Percentiles rank a stretch among this genome's conserved stretches.
Conservation (phyloP, 495 filamentous ascomycete species). For the Delitschia confertaspora region DNA sequence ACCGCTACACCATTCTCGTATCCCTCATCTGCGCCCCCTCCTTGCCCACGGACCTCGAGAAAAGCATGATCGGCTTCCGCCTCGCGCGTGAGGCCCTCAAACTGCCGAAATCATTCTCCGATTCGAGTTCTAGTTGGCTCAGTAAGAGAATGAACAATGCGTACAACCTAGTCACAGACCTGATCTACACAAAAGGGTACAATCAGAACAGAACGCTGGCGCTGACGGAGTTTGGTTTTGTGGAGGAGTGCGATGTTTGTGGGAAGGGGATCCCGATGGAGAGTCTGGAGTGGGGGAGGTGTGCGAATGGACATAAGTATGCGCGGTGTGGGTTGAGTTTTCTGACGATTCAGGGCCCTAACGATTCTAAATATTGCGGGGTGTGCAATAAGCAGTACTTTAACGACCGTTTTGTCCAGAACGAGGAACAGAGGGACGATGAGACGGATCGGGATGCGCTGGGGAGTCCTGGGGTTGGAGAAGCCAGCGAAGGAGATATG, state of each 20-base stretch:
- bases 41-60: conserved; percentile 4
- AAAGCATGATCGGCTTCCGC: conserved; percentile 14
- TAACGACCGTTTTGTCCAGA: conserved; percentile 36
- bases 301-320: conserved; percentile 43
- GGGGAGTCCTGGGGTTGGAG: background rate
- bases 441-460: background rate
- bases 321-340: conserved; percentile 48
- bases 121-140: conserved; percentile 11
- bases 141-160: too few relatives aligned
- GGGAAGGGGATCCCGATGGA: conserved; percentile 37
- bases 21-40: conserved; percentile 5
- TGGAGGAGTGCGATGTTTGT: conserved; percentile 45
- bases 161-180: too few relatives aligned
- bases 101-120: background rate
- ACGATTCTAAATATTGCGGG: conserved; percentile 47
- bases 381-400: conserved; percentile 43
- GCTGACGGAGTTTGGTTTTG: conserved; percentile 20
- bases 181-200: too few relatives aligned
- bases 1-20: conserved; percentile 18
- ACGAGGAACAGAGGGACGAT: background rate
- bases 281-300: conserved; percentile 33
- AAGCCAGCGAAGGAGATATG: background rate
- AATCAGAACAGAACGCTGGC: background rate
- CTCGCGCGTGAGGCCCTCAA: conserved; percentile 8
- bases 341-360: conserved; percentile 47